Base-by-base conservation (phyloP, 331 rosid species). In the Saraca asoca region DNA sequence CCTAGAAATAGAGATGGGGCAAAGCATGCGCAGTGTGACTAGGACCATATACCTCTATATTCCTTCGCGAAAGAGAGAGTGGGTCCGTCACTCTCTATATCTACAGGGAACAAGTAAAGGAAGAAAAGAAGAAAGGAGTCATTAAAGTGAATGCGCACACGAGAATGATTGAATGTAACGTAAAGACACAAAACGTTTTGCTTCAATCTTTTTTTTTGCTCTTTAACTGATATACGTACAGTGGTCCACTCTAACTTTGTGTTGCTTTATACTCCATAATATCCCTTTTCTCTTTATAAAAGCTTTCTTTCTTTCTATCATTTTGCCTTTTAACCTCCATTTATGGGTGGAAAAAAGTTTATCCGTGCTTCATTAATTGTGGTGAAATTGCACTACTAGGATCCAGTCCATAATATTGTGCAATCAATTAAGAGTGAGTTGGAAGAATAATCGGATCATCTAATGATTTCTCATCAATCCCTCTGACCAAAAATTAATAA, bases 1-100 rank as follows among this genome's bases (percentile, higher is more conserved):
- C 86, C 86, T 83, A 85, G 91, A 89, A 85, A 79, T 83, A 83
- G 89, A 80, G 79, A 87, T 75, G 77, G 80, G 72, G 74, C 71
- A 89, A 81, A 84, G 95, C 88, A 89, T 93, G 98, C 91, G 29
- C 94, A 81, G 81, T 51, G 51, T 79, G 98, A 89, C 80, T 85
- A 79, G 70, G 96, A 93, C 96, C 75, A 75, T 69, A 76, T 91
- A 80, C 8, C 89, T 93, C 85, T 90, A 90, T 88, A 90, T 88
- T 90, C 97, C 96, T 93, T 90, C 88, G 82, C 84, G 91, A 93
- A 87, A 93, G 76, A 62, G 90, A 70, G 29, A 31, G 61, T 72
- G 90, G 89, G 90, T 66, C 86, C 90, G 43, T 69, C 37, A 29
- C 45, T 69, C 31, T 69, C 55, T 62, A 54, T 24, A 24, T 24